These are phyloP conservation scores for Nicotiana tomentosiformis DNA, from an alignment of 257 asterid species.

Conservation along the genomic window DNA sequence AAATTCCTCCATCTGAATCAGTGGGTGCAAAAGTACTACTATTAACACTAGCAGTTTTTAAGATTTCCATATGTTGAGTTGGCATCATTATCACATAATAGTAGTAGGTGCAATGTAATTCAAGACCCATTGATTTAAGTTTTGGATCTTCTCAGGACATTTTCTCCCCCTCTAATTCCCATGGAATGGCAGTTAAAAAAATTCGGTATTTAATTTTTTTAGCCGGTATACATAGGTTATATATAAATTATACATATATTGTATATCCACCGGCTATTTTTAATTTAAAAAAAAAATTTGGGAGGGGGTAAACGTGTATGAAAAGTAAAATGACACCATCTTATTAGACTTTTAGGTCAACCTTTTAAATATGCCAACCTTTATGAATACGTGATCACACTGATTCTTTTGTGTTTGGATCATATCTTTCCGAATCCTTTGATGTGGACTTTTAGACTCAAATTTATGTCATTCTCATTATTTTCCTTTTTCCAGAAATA, in stretches of 20 bases:
- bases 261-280: no score
- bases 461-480: neutral
- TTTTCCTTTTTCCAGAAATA: neutral
- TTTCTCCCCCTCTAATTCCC: neutral
- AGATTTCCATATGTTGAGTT: neutral
- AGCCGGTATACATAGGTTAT: no score
- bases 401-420: neutral
- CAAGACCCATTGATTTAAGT: neutral
- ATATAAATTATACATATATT: no score
- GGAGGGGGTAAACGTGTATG: neutral
- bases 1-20: no score
- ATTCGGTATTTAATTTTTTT: no score
- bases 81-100: neutral
- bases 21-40: no score
- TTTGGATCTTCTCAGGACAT: neutral
- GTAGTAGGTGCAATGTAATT: neutral
- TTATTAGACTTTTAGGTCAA: neutral
- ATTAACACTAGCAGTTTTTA: no score
- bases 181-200: neutral
- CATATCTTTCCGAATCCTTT: constrained; percentile 1
- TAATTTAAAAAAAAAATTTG: no score
- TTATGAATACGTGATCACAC: neutral
- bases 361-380: neutral
- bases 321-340: neutral
- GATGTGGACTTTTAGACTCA: neutral